These are phyloP conservation scores for Dryadomyces sulphureus DNA, from an alignment of 2,329 filamentous ascomycete genomes.

Conservation along the genomic window DNA sequence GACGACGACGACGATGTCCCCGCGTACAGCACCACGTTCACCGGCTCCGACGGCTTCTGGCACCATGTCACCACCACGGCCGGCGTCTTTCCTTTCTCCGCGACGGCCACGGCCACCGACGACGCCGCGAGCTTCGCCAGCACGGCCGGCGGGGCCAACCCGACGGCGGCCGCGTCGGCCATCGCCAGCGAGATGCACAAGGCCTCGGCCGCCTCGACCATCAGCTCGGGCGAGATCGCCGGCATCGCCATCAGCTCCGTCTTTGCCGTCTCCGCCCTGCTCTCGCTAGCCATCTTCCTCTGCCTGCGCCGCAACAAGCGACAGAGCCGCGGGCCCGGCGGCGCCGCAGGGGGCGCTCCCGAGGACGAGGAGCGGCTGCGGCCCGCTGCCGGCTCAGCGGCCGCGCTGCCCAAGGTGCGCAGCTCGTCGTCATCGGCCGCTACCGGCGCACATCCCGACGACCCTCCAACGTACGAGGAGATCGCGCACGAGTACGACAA, in stretches of 20 bases:
- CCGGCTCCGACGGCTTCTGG: background rate
- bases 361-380: background rate
- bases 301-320: background rate
- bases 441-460: background rate
- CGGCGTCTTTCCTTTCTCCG: background rate
- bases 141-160: background rate
- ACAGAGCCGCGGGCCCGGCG: background rate
- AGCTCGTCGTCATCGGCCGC: background rate
- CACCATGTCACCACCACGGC: background rate
- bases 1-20: background rate
- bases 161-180: background rate
- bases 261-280: background rate
- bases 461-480: slow-evolving; percentile 2
- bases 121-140: background rate
- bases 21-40: background rate
- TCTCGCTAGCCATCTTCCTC: background rate
- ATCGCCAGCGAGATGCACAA: background rate
- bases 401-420: background rate
- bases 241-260: background rate
- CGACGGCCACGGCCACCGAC: background rate
- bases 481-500: background rate
- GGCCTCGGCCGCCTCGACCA: too few relatives aligned
- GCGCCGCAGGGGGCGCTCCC: background rate
- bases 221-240: background rate
- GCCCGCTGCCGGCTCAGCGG: background rate